Percentiles rank a stretch among this genome's conserved stretches.
These are phyloP conservation scores for Tillandsia leiboldiana DNA, from an alignment of 176 grass and related monocot genomes.

Conservation along the genomic window DNA sequence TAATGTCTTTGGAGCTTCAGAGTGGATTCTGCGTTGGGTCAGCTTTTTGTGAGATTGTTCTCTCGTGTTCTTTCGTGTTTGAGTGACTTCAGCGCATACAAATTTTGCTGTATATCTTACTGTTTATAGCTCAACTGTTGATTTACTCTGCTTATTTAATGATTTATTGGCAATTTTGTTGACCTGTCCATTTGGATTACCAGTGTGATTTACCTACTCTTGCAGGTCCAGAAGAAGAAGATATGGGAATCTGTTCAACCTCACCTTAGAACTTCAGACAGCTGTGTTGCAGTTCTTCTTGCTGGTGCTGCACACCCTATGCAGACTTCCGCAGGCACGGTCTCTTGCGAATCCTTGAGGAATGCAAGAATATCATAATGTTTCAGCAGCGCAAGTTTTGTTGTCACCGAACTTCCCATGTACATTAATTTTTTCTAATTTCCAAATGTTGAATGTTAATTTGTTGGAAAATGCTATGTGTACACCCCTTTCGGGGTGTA, in stretches of 20 bases:
- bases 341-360: slow-evolving; percentile 65
- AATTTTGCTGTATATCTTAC: too few species aligned
- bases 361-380: slow-evolving; percentile 79
- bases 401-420: neutral
- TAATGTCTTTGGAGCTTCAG: too few species aligned
- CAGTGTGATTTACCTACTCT: too few species aligned
- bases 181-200: too few species aligned
- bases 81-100: too few species aligned
- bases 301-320: slow-evolving; percentile 33
- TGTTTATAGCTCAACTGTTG: too few species aligned
- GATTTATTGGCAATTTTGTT: neutral
- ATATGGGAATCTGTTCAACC: slow-evolving; percentile 91
- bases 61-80: too few species aligned
- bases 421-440: neutral
- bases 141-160: too few species aligned
- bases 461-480: too few species aligned
- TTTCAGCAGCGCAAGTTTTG: neutral
- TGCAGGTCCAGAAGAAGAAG: slow-evolving; percentile 94
- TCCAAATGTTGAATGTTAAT: neutral
- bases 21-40: too few species aligned
- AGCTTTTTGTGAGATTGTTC: too few species aligned
- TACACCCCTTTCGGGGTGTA: too few species aligned
- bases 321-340: slow-evolving; percentile 50
- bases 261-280: slow-evolving; percentile 64
- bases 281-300: slow-evolving; percentile 40